Conservation (phyloP, 495 filamentous ascomycete genomes). For the Xylaria venustula region DNA sequence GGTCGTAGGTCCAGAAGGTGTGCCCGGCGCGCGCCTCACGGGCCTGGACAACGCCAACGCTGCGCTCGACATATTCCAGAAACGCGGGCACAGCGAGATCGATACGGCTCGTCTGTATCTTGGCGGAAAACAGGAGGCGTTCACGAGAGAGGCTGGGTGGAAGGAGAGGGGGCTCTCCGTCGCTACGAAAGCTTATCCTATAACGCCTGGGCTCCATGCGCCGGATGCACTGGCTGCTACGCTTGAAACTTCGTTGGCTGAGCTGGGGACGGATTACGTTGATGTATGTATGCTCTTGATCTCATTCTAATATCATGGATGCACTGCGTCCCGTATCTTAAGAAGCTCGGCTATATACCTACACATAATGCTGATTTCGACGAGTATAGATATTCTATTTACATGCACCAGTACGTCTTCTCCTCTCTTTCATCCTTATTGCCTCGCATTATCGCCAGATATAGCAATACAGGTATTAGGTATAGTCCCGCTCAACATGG, state of each 20-base stretch:
- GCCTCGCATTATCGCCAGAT: no score
- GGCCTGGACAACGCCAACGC: constrained; percentile 61
- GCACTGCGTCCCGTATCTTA: no score
- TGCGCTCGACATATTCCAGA: constrained; percentile 61
- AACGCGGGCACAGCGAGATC: constrained; percentile 64
- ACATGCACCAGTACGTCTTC: constrained; percentile 57
- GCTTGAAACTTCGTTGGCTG: constrained; percentile 63
- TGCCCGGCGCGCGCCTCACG: constrained; percentile 52
- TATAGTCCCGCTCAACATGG: no score
- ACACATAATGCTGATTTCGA: not conserved
- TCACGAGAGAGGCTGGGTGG: constrained; percentile 70
- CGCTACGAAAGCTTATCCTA: constrained; percentile 64
- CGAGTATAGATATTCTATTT: constrained; percentile 66
- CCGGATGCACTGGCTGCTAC: constrained; percentile 26
- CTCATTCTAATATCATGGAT: not conserved
- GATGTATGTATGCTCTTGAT: constrained; percentile 41
- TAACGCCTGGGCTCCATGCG: constrained; percentile 27
- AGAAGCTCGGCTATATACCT: not conserved
- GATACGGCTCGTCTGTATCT: constrained; percentile 72
- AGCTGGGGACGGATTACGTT: constrained; percentile 68
- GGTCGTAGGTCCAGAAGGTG: constrained; percentile 43
- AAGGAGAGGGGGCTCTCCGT: constrained; percentile 70
- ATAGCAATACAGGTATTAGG: not conserved
- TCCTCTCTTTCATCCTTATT: not conserved
- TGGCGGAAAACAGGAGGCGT: constrained; percentile 71